These are phyloP conservation scores for Cryomyces minteri DNA, from an alignment of 495 filamentous ascomycete genomes.

Conservation along the genomic window DNA sequence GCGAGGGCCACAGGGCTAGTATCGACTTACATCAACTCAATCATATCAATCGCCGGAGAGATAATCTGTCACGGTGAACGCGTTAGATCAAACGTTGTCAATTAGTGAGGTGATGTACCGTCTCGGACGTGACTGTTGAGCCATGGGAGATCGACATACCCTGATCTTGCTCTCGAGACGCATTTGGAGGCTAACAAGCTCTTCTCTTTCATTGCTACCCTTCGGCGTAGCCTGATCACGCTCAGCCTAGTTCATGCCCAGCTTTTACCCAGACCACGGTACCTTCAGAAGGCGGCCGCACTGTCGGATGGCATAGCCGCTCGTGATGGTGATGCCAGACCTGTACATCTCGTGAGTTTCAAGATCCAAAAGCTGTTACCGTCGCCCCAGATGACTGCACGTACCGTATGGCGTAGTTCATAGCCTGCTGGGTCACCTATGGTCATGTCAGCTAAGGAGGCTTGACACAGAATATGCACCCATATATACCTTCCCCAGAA, in stretches of 20 bases:
- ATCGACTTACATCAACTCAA: slow-evolving; percentile 61
- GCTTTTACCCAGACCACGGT: slow-evolving; percentile 5
- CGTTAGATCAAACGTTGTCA: no score
- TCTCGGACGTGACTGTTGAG: not conserved
- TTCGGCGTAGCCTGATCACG: slow-evolving; percentile 31
- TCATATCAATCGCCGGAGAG: slow-evolving; percentile 82
- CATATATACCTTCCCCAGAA: slow-evolving; percentile 43
- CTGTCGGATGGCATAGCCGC: slow-evolving; percentile 67
- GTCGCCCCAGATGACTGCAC: not conserved
- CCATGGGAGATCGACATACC: slow-evolving; percentile 24
- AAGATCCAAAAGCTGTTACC: not conserved
- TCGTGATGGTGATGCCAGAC: slow-evolving; percentile 80
- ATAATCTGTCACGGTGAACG: slow-evolving; percentile 40
- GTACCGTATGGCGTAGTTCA: slow-evolving; percentile 75
- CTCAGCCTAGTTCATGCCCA: slow-evolving; percentile 3
- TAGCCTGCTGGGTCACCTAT: slow-evolving; percentile 61
- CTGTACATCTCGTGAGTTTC: slow-evolving; percentile 16
- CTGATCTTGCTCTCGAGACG: slow-evolving; percentile 69
- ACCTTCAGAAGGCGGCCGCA: slow-evolving; percentile 67
- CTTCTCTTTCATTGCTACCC: slow-evolving; percentile 47
- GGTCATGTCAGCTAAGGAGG: not conserved
- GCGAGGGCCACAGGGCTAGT: not conserved
- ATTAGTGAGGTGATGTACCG: no score
- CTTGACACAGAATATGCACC: not conserved
- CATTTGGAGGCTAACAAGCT: slow-evolving; percentile 53